Evolutionary conservation across 345 rosid genomes (phyloP).

Genomic region (Chamaenerion angustifolium): DNA sequence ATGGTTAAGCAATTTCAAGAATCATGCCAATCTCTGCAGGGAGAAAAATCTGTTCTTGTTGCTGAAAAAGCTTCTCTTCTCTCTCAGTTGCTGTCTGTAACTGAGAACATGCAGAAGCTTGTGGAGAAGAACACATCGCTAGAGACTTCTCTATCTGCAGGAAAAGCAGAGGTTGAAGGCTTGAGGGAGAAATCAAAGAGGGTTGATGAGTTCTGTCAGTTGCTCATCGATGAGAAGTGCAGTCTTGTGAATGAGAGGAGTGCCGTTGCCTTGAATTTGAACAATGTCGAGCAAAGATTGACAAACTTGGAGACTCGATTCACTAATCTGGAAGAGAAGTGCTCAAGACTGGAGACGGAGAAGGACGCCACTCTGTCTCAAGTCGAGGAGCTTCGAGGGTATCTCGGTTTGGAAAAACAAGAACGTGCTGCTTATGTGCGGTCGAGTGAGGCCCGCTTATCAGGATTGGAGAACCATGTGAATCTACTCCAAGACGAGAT

Average conservation of each 20-base stretch:
- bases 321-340: conserved; percentile 48
- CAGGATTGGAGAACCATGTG: conserved; percentile 54
- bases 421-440: conserved; percentile 36
- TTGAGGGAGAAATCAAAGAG: conserved; percentile 47
- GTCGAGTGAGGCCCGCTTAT: conserved; percentile 52
- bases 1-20: conserved; percentile 43
- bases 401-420: conserved; percentile 46
- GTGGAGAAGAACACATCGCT: conserved; percentile 41
- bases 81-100: conserved; percentile 62
- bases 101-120: conserved; percentile 64
- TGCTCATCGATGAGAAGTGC: conserved; percentile 64
- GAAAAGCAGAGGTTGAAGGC: conserved; percentile 67
- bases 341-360: conserved; percentile 52
- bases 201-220: conserved; percentile 56
- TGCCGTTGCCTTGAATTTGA: conserved; percentile 40
- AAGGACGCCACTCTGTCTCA: conserved; percentile 42
- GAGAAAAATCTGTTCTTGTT: conserved; percentile 54
- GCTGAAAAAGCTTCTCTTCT: conserved; percentile 64
- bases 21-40: conserved; percentile 45
- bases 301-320: conserved; percentile 52
- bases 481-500: conserved; percentile 56
- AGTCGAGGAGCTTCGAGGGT: conserved; percentile 50
- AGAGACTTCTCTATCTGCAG: conserved; percentile 48
- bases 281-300: conserved; percentile 44
- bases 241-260: conserved; percentile 40